Evolutionary conservation across 2,329 filamentous ascomycete species (phyloP), one percentile per base, ranked within the genome.

Genomic region (Clonostachys rosea): DNA sequence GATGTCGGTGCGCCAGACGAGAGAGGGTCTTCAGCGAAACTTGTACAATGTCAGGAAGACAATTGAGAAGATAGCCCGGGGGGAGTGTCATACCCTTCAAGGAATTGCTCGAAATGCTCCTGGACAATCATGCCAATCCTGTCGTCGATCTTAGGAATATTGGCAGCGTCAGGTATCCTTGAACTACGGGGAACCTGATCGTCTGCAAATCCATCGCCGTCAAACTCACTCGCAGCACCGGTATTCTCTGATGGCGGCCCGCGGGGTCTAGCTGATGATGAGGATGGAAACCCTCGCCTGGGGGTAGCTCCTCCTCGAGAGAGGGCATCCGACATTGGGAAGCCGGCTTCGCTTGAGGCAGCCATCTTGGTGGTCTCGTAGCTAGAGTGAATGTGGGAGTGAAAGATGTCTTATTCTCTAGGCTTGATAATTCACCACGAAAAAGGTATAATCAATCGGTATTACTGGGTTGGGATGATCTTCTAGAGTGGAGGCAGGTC

Each of bases 61-160:
- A 35, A 12, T 3, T 17, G 14, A 46, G 14, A n/a, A 13, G 36
- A 5, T 30, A 1, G 10, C 9, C 9, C 4, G 8, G 24, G 24
- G 10, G 24, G 24, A 30, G 9, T 1, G 7, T 11, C 34, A 36
- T 46, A 53, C 77, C 60, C 45, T 34, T 94, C 87, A 24, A 95
- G 79, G 60, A 94, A 95, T 54, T 79, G 77, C 65, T 91, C 85
- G 61, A 95, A 94, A 48, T 86, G 81, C 47, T 85, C 76, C 60
- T 89, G 86, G 24, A 92, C 79, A 46, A 85, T 80, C 53, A 89
- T 76, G 51, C 87, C 89, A 44, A 89, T 86, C 49, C 78, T 78
- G 65, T 95, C 89, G 52, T 90, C 84, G 7, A 92, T 87, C 49
- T 81, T 78, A 6, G 87, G 83, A 34, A 94, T 78, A 45, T 71